Evolutionary conservation across 345 rosid species (phyloP).

Genomic region (Salix dunnii): DNA sequence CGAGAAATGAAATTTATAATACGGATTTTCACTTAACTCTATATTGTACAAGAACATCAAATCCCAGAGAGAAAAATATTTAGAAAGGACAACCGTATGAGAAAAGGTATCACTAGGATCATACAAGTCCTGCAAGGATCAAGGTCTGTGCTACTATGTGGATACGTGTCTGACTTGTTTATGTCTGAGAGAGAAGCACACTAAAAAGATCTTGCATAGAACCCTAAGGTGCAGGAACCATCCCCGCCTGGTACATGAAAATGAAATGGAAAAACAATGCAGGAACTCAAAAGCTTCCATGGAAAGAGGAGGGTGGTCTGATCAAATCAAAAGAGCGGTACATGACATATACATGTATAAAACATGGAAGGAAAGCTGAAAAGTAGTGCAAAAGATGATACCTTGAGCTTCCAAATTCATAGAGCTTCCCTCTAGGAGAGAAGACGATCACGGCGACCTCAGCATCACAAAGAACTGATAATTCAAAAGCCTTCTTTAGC

Average conservation of each 20-base stretch:
- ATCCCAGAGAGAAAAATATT: neutral
- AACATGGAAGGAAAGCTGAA: neutral
- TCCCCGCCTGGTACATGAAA: neutral
- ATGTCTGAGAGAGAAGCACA: neutral
- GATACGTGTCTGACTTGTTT: neutral
- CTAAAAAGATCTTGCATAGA: neutral
- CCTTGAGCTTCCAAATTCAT: conserved; percentile 41
- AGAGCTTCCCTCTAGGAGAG: conserved; percentile 44
- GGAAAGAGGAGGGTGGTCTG: neutral
- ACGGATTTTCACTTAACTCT: no score
- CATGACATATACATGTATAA: neutral
- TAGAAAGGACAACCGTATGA: neutral
- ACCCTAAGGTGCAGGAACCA: neutral
- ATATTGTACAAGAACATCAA: neutral
- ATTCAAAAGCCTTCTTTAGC: conserved; percentile 34
- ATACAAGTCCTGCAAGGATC: neutral
- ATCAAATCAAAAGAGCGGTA: neutral
- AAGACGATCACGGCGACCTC: conserved; percentile 40
- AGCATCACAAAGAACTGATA: conserved; percentile 35
- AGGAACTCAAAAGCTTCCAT: neutral
- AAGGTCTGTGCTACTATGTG: neutral
- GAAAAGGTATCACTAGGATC: neutral
- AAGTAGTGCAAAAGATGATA: neutral
- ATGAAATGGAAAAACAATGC: neutral
- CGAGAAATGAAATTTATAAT: neutral